phyloP scores from a whole-genome alignment of 139 green algal genomes.

The Auxenochlorella pyrenoidosa region DNA sequence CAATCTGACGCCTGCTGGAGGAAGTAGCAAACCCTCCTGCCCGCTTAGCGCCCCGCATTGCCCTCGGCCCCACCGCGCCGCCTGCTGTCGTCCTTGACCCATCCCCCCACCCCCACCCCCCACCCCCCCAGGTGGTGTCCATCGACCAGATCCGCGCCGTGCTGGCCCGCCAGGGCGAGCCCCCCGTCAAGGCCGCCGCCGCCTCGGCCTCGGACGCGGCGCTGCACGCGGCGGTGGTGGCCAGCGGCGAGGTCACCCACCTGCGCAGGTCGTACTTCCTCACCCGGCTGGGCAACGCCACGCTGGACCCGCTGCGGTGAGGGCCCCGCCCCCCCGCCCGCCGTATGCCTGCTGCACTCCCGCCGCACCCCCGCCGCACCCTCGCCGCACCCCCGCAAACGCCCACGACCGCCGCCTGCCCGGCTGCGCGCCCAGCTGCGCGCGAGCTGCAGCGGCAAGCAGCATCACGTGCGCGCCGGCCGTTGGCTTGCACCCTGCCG shows the following conservation, averaged over 20 bases:
- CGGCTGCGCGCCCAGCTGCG: no score
- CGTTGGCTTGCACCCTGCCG: no score
- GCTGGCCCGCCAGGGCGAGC: background rate
- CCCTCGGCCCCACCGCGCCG: no score
- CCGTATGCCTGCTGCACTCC: background rate
- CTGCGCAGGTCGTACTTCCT: constrained; percentile 38
- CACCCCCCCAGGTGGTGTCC: background rate
- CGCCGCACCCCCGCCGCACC: background rate
- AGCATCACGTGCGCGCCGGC: no score
- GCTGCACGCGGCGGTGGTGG: constrained; percentile 36
- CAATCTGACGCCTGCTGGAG: no score
- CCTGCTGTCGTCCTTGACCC: background rate
- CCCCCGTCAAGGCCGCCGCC: background rate
- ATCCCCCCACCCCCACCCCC: background rate
- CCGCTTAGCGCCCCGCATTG: no score
- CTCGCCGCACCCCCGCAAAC: background rate
- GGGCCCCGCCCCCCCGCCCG: no score
- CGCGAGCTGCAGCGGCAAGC: no score
- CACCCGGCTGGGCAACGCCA: constrained; percentile 16
- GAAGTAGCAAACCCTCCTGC: no score
- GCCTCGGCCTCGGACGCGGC: constrained; percentile 8
- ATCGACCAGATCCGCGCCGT: constrained; percentile 30
- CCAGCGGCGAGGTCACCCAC: constrained; percentile 6
- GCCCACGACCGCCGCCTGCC: no score
- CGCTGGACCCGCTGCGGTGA: constrained; percentile 50